Base-by-base conservation (phyloP, 2,329 filamentous ascomycete species). In the Aspergillus brasiliensis region DNA sequence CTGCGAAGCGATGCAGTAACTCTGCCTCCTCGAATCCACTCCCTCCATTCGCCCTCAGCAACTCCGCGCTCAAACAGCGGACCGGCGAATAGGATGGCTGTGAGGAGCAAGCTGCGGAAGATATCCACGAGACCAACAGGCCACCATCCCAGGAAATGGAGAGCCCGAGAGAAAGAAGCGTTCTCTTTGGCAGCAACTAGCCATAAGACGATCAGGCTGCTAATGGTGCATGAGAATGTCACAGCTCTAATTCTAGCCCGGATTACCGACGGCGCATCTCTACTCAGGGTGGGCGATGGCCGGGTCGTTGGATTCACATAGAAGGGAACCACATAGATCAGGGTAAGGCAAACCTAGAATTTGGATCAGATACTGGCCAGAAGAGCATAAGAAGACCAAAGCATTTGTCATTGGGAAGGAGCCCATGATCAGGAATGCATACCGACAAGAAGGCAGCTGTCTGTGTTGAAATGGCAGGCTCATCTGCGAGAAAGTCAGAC, bases 201-300 rank as follows among this genome's bases (percentile, higher is more conserved):
- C 70, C 86, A 80, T 66, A 90, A 81, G 3, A 92, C 93, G 59
- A 84, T 75, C 53, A 86, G 62, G 37, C 87, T 88, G 77, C 90
- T 91, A 58, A 87, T 70, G 55, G 88, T 72, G 72, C 91, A 95
- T 47, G 91, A 92, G 59, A 90, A 74, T 21, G 87, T 88, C 67
- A 97, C 94, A 56, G 89, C 90, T 58, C 89, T 85, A 69, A 97
- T 89, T 67, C 95, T 88, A 59, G 91, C 91, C 67, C 88, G 89
- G 78, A 99, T 98, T 53, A 96, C 92, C 10, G 90, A 89, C 8
- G 93, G 92, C 27, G 91, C 89, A 84, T 98, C 93, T 72, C 95
- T 88, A 62, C 91, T 91, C 27, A 96, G 84, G 57, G 84, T 86
- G 25, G 86, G 84, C 7, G 91, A 95, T 6, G 93, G 92, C 55